Conservation (phyloP, 371 early-diverging fungal species). For the Circinella umbellata region DNA sequence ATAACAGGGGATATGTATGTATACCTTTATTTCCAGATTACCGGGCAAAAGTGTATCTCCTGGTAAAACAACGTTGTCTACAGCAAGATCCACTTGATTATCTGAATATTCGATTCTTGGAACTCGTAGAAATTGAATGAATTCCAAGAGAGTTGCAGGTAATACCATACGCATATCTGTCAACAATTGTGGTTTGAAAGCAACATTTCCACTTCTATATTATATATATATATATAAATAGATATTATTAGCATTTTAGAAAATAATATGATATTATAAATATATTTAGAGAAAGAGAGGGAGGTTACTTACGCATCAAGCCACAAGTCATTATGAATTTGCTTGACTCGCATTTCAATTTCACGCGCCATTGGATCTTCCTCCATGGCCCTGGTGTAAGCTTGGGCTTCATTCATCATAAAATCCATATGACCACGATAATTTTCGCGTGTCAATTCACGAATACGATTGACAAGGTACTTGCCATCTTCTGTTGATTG, state of each 20-base stretch:
- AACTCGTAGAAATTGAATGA: slow-evolving; percentile 66
- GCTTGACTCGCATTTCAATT: slow-evolving; percentile 26
- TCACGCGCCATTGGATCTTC: slow-evolving; percentile 35
- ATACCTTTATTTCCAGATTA: slow-evolving; percentile 60
- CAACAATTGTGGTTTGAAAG: slow-evolving; percentile 62
- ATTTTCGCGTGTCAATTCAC: slow-evolving; percentile 26
- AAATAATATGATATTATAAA: not conserved
- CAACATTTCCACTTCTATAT: slow-evolving; percentile 41
- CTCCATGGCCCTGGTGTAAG: slow-evolving; percentile 22
- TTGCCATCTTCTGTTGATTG: slow-evolving; percentile 37
- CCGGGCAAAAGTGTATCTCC: slow-evolving; percentile 63
- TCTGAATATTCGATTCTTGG: slow-evolving; percentile 69
- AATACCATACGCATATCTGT: slow-evolving; percentile 58
- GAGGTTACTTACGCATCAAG: slow-evolving; percentile 27
- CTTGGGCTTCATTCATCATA: slow-evolving; percentile 20
- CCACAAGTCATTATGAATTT: slow-evolving; percentile 42
- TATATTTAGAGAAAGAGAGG: no score
- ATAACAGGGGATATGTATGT: no score
- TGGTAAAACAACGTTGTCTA: slow-evolving; percentile 65
- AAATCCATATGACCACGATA: slow-evolving; percentile 29
- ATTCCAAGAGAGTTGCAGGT: slow-evolving; percentile 59
- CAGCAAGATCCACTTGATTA: slow-evolving; percentile 53
- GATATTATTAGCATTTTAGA: not conserved
- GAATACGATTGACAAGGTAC: slow-evolving; percentile 29
- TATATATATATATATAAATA: slow-evolving; percentile 16